Conservation (phyloP, 2,329 filamentous ascomycete species). For the Cordyceps cicadae region DNA sequence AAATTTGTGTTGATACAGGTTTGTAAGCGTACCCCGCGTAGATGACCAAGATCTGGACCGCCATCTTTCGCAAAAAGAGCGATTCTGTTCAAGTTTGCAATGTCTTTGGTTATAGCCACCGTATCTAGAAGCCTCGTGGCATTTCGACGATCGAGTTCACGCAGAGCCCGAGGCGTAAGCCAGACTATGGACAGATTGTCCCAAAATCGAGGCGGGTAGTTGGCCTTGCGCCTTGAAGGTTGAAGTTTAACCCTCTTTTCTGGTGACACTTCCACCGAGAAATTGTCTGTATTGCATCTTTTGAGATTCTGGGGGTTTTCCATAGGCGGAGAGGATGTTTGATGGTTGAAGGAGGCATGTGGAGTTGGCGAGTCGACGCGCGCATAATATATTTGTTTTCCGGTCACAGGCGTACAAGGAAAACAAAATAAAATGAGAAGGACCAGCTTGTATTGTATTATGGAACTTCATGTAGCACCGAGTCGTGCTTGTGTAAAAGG, state of each 20-base stretch:
- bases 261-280: neutral
- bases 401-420: neutral
- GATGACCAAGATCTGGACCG: conserved; percentile 17
- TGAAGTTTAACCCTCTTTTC: neutral
- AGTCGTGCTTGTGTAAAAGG: too few relatives aligned
- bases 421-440: neutral
- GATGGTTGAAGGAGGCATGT: neutral
- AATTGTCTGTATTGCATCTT: neutral
- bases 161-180: conserved; percentile 20
- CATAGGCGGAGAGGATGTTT: neutral
- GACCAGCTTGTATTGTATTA: neutral
- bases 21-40: conserved; percentile 16
- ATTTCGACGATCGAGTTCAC: conserved; percentile 21
- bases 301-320: neutral
- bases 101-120: neutral
- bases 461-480: too few relatives aligned
- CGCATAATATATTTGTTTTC: neutral
- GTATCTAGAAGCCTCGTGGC: neutral
- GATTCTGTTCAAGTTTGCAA: neutral
- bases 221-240: neutral
- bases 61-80: conserved; percentile 11
- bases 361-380: neutral
- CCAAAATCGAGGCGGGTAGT: conserved; percentile 15
- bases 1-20: neutral
- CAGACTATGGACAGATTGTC: conserved; percentile 20